These are phyloP conservation scores for Hamamelis virginiana DNA, from an alignment of 164 flowering plant genomes.

Conservation along the genomic window DNA sequence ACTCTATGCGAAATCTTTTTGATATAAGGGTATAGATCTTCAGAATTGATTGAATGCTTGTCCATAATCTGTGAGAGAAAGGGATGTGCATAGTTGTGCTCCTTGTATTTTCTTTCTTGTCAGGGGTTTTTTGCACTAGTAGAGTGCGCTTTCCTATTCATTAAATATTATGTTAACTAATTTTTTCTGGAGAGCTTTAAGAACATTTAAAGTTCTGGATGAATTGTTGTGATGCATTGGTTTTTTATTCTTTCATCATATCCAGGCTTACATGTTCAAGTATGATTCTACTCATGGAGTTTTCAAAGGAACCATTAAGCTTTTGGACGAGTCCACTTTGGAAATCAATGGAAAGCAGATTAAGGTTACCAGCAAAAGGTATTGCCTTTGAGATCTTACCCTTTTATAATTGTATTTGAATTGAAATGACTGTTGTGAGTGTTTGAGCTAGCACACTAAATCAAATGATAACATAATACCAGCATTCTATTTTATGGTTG, in stretches of 20 bases:
- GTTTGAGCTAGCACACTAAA: not conserved
- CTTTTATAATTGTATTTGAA: not conserved
- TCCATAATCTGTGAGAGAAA: no score
- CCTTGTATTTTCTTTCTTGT: no score
- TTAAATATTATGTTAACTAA: no score
- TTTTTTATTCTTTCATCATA: not conserved
- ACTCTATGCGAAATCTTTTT: no score
- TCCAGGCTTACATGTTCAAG: conserved; percentile 97
- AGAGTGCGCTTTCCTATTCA: no score
- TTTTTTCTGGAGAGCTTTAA: no score
- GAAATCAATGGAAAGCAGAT: conserved; percentile 87
- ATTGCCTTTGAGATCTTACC: conserved; percentile 2
- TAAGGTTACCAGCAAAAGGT: conserved; percentile 75
- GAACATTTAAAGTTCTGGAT: no score
- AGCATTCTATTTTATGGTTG: not conserved
- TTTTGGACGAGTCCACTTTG: conserved; percentile 76
- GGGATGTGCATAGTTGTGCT: no score
- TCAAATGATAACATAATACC: not conserved
- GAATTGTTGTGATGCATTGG: not conserved
- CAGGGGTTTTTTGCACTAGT: no score
- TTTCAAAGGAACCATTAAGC: conserved; percentile 69
- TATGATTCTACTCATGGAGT: conserved; percentile 97
- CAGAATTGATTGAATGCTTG: no score
- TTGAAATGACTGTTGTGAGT: not conserved
- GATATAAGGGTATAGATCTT: no score